Evolutionary conservation across 345 rosid genomes (phyloP).

Genomic region (Noccaea bulbosa): DNA sequence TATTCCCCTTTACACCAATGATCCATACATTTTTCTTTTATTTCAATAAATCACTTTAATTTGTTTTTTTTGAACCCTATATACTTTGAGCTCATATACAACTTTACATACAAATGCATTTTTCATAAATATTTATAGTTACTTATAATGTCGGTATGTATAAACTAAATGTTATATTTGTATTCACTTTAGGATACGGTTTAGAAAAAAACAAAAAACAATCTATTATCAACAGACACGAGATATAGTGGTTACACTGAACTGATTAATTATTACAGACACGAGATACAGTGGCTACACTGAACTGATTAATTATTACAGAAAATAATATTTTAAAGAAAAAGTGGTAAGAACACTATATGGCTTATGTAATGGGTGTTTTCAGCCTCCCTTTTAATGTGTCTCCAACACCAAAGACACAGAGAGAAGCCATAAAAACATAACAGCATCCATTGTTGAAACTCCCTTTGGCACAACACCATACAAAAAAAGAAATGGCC

Average conservation of each 20-base stretch:
- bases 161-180: not conserved
- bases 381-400: slow-evolving; percentile 32
- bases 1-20: slow-evolving; percentile 38
- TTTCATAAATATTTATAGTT: slow-evolving; percentile 7
- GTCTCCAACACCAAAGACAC: slow-evolving; percentile 46
- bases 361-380: slow-evolving; percentile 32
- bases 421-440: slow-evolving; percentile 40
- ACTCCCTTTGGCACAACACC: slow-evolving; percentile 46
- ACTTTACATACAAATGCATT: not conserved
- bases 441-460: slow-evolving; percentile 35
- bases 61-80: not conserved
- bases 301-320: slow-evolving; percentile 12
- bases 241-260: slow-evolving; percentile 23
- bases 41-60: not conserved
- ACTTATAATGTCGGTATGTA: not conserved
- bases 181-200: slow-evolving; percentile 4
- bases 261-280: slow-evolving; percentile 1
- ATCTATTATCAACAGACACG: slow-evolving; percentile 17
- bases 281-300: not conserved
- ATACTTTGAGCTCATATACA: slow-evolving; percentile 1
- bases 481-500: slow-evolving; percentile 32
- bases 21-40: not conserved
- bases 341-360: slow-evolving; percentile 39
- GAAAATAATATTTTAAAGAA: not conserved
- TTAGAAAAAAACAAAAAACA: slow-evolving; percentile 4